A percentile compares a stretch with the other conserved stretches of the same genome.
phyloP scores from a whole-genome alignment of 2,329 filamentous ascomycete species.

The Didymella glomerata region DNA sequence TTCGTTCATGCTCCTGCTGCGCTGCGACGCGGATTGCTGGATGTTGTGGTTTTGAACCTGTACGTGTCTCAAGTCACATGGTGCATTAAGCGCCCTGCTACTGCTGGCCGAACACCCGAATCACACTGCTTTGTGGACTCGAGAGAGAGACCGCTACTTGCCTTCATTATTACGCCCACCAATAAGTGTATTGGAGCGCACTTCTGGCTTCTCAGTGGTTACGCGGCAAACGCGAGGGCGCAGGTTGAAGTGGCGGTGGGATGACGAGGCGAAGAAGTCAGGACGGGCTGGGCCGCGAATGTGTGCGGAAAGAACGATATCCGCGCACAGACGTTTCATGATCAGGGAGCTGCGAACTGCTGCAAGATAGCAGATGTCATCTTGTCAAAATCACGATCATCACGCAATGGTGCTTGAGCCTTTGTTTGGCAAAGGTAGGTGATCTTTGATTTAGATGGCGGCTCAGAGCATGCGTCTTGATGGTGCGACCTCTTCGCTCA shows the following conservation, averaged over 20 bases:
- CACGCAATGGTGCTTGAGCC: not conserved
- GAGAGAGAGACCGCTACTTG: conserved; percentile 7
- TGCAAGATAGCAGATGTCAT: conserved; percentile 10
- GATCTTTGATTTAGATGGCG: not conserved
- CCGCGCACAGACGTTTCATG: conserved; percentile 24
- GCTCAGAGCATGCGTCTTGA: not conserved
- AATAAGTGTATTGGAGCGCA: conserved; percentile 16
- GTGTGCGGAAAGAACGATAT: conserved; percentile 21
- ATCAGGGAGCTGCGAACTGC: conserved; percentile 1
- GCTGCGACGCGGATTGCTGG: conserved; percentile 43
- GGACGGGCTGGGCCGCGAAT: conserved; percentile 13
- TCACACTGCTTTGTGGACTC: conserved; percentile 1
- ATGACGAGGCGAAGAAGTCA: conserved; percentile 12
- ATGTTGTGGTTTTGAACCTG: conserved; percentile 38
- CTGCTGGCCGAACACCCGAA: conserved; percentile 6
- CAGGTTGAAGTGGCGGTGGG: conserved; percentile 15
- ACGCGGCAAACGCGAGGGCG: not conserved
- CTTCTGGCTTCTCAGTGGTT: conserved; percentile 13
- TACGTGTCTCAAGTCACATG: conserved; percentile 37
- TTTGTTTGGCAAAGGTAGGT: not conserved
- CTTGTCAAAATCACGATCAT: not conserved
- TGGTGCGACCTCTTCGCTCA: conserved; percentile 5
- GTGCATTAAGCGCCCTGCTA: conserved; percentile 37
- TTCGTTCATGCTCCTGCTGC: conserved; percentile 37
- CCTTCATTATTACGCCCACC: conserved; percentile 13